Evolutionary conservation across 352 stramenopile species (phyloP), one percentile per base, ranked within the genome.

Genomic region (Blastocystis sp.): DNA sequence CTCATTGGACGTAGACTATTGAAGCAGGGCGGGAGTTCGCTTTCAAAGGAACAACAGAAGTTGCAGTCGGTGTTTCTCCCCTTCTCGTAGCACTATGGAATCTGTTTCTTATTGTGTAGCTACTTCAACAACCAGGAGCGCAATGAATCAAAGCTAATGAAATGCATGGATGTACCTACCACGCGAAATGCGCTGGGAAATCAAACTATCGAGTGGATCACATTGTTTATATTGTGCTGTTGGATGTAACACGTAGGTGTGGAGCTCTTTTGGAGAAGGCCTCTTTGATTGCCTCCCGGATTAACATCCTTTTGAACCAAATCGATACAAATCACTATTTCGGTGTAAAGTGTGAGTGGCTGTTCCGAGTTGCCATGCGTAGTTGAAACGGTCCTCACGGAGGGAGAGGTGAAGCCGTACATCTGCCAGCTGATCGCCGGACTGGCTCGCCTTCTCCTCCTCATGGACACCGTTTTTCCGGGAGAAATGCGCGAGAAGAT

Each of bases 401-500:
- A 68, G 17, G 21, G 21, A 2, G 9, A 24, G 34, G 48, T 28
- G n/a, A 62, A 69, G 34, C 57, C 17, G 9, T 28, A 24, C 9
- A n/a, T 69, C 9, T 68, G 34, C 3, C 52, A 84, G n/a, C 34
- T 69, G 24, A 59, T 68, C n/a, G 14, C 74, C 24, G 21, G 43
- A 38, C n/a, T 84, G 54, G 57, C 54, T 3, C 60, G 42, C 4
- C 38, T 84, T 14, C 28, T 84, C 6, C 57, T 84, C 2, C 10
- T 84, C 6, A 24, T 84, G n/a, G 74, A 84, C 69, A 59, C 57
- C 3, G 34, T 52, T 3, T 52, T 84, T 19, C 52, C 59, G 19
- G 74, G 74, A 34, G 74, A 84, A n/a, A 14, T 84, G 21, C 74
- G 74, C 34, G 74, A 84, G 57, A 57, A 54, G 34, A 40, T 69